Evolutionary conservation across 108 stramenopile species (phyloP).

Genomic region (Skeletonema tropicum): DNA sequence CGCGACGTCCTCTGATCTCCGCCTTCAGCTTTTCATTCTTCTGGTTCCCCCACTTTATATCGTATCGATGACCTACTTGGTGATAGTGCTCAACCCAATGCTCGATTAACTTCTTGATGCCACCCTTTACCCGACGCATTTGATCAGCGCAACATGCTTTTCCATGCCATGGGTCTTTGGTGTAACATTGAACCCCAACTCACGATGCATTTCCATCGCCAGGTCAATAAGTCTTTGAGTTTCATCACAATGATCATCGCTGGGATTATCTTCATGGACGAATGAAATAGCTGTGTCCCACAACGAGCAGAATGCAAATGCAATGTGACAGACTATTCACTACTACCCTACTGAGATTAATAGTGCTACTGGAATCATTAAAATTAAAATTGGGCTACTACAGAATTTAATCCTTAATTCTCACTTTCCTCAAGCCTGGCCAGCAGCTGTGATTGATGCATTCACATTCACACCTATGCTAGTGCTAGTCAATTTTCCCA

Average conservation of each 20-base stretch:
- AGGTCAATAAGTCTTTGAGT: slow-evolving; percentile 4
- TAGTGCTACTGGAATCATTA: too few species aligned
- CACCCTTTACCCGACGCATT: slow-evolving; percentile 10
- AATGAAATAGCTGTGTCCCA: neutral
- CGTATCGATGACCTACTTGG: slow-evolving; percentile 16
- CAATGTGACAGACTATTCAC: too few species aligned
- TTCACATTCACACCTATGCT: too few species aligned
- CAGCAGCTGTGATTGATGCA: too few species aligned
- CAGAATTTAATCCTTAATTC: too few species aligned
- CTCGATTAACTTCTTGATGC: slow-evolving; percentile 23
- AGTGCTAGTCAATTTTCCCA: too few species aligned
- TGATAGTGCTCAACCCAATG: slow-evolving; percentile 32
- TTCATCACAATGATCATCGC: neutral
- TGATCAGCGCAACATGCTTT: slow-evolving; percentile 20
- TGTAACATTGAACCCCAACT: slow-evolving; percentile 24
- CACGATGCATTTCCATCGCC: neutral
- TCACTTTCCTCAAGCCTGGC: too few species aligned
- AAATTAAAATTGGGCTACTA: too few species aligned
- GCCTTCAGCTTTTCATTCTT: slow-evolving; percentile 6
- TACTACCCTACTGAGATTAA: too few species aligned
- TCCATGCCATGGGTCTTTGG: slow-evolving; percentile 29
- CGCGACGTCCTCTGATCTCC: slow-evolving; percentile 3
- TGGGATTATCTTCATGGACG: neutral
- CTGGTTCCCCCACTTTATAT: slow-evolving; percentile 5
- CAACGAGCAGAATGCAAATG: too few species aligned